Base-by-base conservation (phyloP, 179 eudicot genomes). In the Beta lomatogona region DNA sequence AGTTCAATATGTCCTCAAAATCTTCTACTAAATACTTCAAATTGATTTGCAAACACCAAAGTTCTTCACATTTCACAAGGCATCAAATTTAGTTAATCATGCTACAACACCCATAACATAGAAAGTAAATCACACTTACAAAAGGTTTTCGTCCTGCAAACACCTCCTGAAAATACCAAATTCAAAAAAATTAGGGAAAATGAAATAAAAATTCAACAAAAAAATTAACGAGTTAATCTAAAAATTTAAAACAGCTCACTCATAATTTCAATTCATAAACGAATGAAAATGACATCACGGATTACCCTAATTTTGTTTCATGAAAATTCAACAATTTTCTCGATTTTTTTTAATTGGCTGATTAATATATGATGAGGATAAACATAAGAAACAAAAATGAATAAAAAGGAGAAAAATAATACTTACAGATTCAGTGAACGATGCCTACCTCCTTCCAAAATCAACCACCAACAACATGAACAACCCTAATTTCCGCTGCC, bases 91-190 rank as follows among this genome's bases (percentile, higher is more conserved):
- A 79, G 10, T 58, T 54, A 5, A 22, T 60, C 70, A 71, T 78
- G 53, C 52, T 67, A 67, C 18, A 63, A 64, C 2, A 57, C 2
- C 3, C 12, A 18, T 6, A 31, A 46, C 9, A n/a, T 4, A 7
- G 45, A 31, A 4, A 67, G 1, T 15, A 16, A 52, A 82, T 53
- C 55, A 91, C 31, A 28, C 98, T 91, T 88, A 94, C 98, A 93
- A 78, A 57, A 94, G 94, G 88, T 94, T 94, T 75, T 97, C 98
- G 72, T 93, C 98, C 11, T 84, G 64, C 53, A 94, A 84, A 76
- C 94, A 91, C 45, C 67, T 91, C 93, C 98, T 94, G 93, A 77
- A 83, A 82, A 75, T 4, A 63, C 41, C 65, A 59, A 72, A 79
- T 13, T 19, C 50, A 53, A 25, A 21, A 44, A 25, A 48, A 58